Evolutionary conservation across 495 filamentous ascomycete species (phyloP).

Genomic region (Neurospora terricola): DNA sequence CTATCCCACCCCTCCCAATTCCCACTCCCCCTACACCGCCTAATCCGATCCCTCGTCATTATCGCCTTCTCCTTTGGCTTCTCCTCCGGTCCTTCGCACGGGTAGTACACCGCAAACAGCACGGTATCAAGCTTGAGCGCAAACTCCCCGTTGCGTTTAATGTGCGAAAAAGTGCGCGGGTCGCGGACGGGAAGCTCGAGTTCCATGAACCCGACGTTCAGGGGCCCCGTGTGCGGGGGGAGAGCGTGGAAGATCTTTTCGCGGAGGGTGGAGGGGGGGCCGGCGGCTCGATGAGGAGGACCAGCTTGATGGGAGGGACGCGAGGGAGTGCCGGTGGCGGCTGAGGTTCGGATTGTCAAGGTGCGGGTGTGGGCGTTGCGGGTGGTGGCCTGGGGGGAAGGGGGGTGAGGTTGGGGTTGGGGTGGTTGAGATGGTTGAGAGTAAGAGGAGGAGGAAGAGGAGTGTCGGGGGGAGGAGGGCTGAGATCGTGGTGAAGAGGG

Average conservation of each 20-base stretch:
- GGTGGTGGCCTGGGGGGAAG: background rate
- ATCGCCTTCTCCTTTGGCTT: background rate
- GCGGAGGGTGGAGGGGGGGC: slow-evolving; percentile 15
- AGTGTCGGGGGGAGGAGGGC: background rate
- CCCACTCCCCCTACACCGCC: background rate
- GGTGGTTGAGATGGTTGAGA: background rate
- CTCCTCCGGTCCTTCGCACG: slow-evolving; percentile 26
- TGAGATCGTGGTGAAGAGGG: background rate
- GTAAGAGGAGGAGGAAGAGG: background rate
- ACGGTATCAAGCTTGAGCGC: slow-evolving; percentile 46
- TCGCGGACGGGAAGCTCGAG: slow-evolving; percentile 50
- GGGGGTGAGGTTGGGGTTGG: background rate
- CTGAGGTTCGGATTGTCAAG: background rate
- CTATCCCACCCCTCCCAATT: background rate
- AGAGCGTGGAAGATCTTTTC: slow-evolving; percentile 41
- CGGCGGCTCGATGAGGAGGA: background rate
- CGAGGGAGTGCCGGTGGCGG: background rate
- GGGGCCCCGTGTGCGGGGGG: slow-evolving; percentile 51
- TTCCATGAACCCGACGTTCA: slow-evolving; percentile 54
- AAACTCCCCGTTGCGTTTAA: slow-evolving; percentile 30
- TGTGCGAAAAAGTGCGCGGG: slow-evolving; percentile 30
- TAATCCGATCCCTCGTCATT: background rate
- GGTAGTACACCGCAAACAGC: slow-evolving; percentile 58
- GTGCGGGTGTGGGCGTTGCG: background rate
- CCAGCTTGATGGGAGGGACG: background rate